These are phyloP conservation scores for Aspergillus sp. DNA, from an alignment of 2,329 filamentous ascomycete species.

Conservation along the genomic window DNA sequence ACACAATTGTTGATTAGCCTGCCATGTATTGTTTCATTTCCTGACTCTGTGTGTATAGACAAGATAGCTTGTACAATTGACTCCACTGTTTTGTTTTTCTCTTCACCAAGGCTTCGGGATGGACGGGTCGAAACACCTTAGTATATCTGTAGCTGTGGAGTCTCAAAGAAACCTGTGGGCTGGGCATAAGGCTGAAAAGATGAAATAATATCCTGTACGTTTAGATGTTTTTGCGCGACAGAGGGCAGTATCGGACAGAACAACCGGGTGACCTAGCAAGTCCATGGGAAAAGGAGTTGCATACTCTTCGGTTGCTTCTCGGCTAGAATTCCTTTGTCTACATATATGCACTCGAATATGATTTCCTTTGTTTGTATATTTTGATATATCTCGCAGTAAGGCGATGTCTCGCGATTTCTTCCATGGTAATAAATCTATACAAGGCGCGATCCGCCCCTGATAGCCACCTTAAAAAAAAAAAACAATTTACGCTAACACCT, in stretches of 20 bases:
- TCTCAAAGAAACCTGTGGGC: constrained; percentile 21
- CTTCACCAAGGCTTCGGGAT: constrained; percentile 27
- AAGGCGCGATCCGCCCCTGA: background rate
- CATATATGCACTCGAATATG: constrained; percentile 30
- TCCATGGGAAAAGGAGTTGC: constrained; percentile 18
- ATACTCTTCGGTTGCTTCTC: constrained; percentile 22
- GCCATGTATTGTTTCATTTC: constrained; percentile 39
- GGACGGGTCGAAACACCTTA: constrained; percentile 15
- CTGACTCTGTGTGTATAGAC: constrained; percentile 45
- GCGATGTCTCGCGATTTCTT: background rate
- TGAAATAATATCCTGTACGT: constrained; percentile 44
- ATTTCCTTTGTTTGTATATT: constrained; percentile 28
- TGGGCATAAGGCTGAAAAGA: constrained; percentile 29
- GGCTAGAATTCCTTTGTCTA: constrained; percentile 19
- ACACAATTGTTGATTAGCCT: constrained; percentile 30
- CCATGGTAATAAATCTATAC: background rate
- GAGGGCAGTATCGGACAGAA: constrained; percentile 28
- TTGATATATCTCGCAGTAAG: background rate
- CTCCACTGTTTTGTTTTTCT: constrained; percentile 43
- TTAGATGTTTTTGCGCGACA: constrained; percentile 39
- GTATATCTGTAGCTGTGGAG: constrained; percentile 30
- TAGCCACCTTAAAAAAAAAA: background rate
- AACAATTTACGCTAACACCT: background rate
- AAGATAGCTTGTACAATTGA: constrained; percentile 48
- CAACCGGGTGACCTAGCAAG: constrained; percentile 14